Percentiles rank a stretch among this genome's conserved stretches.
These are phyloP conservation scores for Colletotrichum viniferum DNA, from an alignment of 2,329 filamentous ascomycete genomes.

Conservation along the genomic window DNA sequence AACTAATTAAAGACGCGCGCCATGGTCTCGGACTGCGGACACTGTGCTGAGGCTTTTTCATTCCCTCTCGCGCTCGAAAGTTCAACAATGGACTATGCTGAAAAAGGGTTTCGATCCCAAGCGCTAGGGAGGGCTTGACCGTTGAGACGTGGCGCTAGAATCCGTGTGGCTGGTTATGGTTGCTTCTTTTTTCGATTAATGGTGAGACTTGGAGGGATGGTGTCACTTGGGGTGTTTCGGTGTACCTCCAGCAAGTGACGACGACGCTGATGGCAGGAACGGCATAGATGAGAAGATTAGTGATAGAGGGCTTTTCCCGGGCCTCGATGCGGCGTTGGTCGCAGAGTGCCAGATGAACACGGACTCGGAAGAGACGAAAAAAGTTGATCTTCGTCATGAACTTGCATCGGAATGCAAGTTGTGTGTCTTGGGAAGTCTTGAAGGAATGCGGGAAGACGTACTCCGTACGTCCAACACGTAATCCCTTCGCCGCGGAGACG, in stretches of 20 bases:
- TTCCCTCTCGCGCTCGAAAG: neutral
- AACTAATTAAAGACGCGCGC: neutral
- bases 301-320: neutral
- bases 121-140: neutral
- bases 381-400: neutral
- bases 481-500: neutral
- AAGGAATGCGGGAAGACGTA: neutral
- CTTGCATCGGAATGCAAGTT: neutral
- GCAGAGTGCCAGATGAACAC: neutral
- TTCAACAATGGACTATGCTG: neutral
- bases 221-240: neutral
- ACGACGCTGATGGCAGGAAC: neutral
- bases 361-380: neutral
- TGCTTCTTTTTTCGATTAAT: neutral
- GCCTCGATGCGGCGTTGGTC: neutral
- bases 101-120: neutral
- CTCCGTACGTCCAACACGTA: neutral
- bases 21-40: neutral
- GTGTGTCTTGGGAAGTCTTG: neutral
- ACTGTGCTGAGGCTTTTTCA: neutral
- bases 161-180: neutral
- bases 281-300: neutral
- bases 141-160: neutral
- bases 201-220: neutral
- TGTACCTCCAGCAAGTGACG: neutral